Base-by-base conservation (phyloP, 345 rosid genomes). In the Eucalyptus cloeziana region DNA sequence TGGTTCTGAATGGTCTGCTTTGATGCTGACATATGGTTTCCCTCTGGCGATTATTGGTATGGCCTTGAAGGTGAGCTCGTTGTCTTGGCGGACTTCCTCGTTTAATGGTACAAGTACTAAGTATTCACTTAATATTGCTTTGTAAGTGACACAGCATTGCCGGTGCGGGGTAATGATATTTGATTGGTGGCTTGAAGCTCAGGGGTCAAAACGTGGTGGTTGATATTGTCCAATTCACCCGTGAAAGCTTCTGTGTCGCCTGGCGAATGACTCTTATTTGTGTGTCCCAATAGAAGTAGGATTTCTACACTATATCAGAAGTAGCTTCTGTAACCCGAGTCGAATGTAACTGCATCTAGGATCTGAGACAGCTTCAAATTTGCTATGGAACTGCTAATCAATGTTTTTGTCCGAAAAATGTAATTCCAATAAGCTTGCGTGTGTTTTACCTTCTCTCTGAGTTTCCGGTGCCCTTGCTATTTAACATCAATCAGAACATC, bases 31-130 rank as follows among this genome's bases (percentile, higher is more conserved):
- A 4, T 98, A 98, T 93, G 98, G 99, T 54, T 98, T 98, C 88
- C 99, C 99, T 49, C 98, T 97, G 89, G 97, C 99, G 60, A 94
- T 98, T 40, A 98, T 98, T 6, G 99, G 99, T 88, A 98, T 98
- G 99, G 99, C 99, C 85, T 96, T 98, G 91, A 97, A 98, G 99
- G 99, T 97, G 92, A 89, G 80, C 40, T 14, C 17, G 86, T 88
- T 90, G 90, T 91, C 90, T 52, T 51, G n/a, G 87, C 40, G 0
- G 87, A 85, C 44, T 86, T 86, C 58, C 87, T 86, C 21, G 13
- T 37, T 11, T 76, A 37, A 21, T 76, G 4, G 27, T 37, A 37
- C 43, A 76, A 40, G 43, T 76, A 21, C 15, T 3, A 3, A 37
- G 83, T 14, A 76, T 76, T 10, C 14, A 37, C 45, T 21, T 37